Percentiles rank a stretch among this genome's conserved stretches.
Conservation (phyloP, 1,284 basidiomycete genomes). For the Anthracocystis setariae region DNA sequence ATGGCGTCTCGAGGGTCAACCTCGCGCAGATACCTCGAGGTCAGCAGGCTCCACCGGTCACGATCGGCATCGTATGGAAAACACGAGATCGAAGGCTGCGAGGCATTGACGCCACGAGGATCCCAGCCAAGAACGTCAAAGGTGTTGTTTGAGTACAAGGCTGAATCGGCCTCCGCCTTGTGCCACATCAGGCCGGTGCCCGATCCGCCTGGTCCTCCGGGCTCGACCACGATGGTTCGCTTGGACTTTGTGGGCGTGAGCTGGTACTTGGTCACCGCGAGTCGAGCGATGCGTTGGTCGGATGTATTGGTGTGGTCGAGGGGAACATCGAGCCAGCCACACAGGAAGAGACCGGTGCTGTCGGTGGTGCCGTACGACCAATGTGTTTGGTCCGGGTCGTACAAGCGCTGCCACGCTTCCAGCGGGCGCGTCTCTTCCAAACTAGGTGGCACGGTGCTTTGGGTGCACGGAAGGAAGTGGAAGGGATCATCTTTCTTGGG, state of each 20-base stretch:
- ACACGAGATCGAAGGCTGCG: slow-evolving; percentile 33
- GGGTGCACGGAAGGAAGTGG: slow-evolving; percentile 41
- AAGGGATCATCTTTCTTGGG: slow-evolving; percentile 18
- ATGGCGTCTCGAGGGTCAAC: slow-evolving; percentile 5
- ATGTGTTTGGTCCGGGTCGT: slow-evolving; percentile 15
- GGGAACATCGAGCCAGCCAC: slow-evolving; percentile 45
- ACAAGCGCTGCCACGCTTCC: slow-evolving; percentile 9
- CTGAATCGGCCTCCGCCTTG: slow-evolving; percentile 6
- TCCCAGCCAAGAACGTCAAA: slow-evolving; percentile 47
- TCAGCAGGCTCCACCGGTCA: slow-evolving; percentile 32
- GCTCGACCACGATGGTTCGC: slow-evolving; percentile 38
- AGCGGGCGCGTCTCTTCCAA: slow-evolving; percentile 11
- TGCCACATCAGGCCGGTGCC: slow-evolving; percentile 31
- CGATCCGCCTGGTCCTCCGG: slow-evolving; percentile 45
- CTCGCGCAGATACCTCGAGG: slow-evolving; percentile 10
- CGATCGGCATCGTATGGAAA: slow-evolving; percentile 44
- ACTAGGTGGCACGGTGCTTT: slow-evolving; percentile 16
- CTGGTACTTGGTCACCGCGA: slow-evolving; percentile 35
- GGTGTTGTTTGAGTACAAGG: slow-evolving; percentile 21
- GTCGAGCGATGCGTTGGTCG: slow-evolving; percentile 18
- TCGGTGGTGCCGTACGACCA: slow-evolving; percentile 50
- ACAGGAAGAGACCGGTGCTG: no score
- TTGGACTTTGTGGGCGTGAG: slow-evolving; percentile 7
- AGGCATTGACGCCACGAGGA: slow-evolving; percentile 39
- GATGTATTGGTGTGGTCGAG: slow-evolving; percentile 47